Conservation (phyloP, 108 stramenopile species). For the Hondaea fermentalgiana region DNA sequence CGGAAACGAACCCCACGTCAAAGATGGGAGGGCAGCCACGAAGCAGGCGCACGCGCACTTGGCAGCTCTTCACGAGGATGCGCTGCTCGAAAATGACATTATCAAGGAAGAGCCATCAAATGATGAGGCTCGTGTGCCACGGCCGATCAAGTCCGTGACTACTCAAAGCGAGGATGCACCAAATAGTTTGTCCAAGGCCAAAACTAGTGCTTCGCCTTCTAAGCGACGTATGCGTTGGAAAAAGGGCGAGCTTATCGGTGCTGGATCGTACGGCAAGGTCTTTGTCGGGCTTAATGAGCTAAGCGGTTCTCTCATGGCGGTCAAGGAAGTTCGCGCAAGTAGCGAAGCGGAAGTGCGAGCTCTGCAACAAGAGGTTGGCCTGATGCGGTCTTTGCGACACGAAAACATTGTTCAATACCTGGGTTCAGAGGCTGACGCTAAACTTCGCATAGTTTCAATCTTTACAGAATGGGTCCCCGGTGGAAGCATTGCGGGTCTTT, state of each 20-base stretch:
- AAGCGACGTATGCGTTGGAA: slow-evolving; percentile 11
- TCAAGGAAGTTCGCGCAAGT: slow-evolving; percentile 20
- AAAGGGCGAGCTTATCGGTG: slow-evolving; percentile 15
- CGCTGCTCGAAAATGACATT: too few species aligned
- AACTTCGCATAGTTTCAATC: neutral
- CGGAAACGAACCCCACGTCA: too few species aligned
- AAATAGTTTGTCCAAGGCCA: too few species aligned
- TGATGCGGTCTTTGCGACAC: neutral
- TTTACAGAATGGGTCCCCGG: slow-evolving; percentile 29
- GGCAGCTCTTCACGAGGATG: too few species aligned
- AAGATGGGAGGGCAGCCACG: too few species aligned
- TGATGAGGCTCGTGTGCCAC: too few species aligned
- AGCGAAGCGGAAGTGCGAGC: neutral
- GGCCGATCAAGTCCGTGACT: too few species aligned
- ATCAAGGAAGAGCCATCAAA: too few species aligned
- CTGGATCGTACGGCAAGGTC: slow-evolving; percentile 15
- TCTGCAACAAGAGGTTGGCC: slow-evolving; percentile 14
- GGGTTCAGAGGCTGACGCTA: neutral
- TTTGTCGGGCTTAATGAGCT: slow-evolving; percentile 10
- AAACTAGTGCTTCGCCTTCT: neutral
- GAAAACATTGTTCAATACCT: slow-evolving; percentile 22
- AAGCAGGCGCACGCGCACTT: too few species aligned
- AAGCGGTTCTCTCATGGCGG: neutral
- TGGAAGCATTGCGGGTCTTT: neutral
- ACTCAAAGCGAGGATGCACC: too few species aligned